Conservation (phyloP, 2,329 filamentous ascomycete species). For the Venturia asperata region DNA sequence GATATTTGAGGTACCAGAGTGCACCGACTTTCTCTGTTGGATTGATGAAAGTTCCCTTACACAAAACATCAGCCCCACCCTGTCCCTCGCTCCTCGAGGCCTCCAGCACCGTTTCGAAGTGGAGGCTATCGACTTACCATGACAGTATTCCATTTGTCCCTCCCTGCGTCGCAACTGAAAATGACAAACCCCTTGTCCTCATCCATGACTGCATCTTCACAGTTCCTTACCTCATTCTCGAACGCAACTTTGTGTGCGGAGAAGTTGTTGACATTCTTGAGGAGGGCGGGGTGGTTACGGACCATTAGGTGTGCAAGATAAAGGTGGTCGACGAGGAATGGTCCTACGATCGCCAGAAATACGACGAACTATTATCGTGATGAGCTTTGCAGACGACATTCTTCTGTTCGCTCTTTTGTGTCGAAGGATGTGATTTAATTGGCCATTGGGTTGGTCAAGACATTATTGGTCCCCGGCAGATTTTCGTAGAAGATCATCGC, state of each 20-base stretch:
- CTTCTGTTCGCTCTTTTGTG: neutral
- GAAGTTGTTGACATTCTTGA: conserved; percentile 25
- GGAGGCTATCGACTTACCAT: conserved; percentile 31
- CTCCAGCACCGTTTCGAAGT: neutral
- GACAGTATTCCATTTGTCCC: conserved; percentile 41
- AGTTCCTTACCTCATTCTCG: conserved; percentile 34
- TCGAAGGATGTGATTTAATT: too few relatives aligned
- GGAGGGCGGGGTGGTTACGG: conserved; percentile 24
- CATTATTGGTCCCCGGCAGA: too few relatives aligned
- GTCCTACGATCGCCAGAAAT: conserved; percentile 22
- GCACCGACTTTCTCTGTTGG: neutral
- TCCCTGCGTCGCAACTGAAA: conserved; percentile 37
- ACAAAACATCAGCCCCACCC: neutral
- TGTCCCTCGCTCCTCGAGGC: too few relatives aligned
- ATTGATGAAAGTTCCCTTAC: conserved; percentile 19
- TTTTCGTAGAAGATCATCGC: too few relatives aligned
- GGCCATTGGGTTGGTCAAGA: too few relatives aligned
- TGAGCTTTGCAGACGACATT: neutral
- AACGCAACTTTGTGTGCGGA: conserved; percentile 31
- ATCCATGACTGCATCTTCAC: conserved; percentile 38
- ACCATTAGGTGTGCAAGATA: conserved; percentile 23
- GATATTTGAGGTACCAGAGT: conserved; percentile 15
- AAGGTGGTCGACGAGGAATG: conserved; percentile 29
- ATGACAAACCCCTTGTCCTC: conserved; percentile 33
- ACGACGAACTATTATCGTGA: neutral